Evolutionary conservation across 2,329 filamentous ascomycete genomes (phyloP).

Genomic region (Cercospora sp.): DNA sequence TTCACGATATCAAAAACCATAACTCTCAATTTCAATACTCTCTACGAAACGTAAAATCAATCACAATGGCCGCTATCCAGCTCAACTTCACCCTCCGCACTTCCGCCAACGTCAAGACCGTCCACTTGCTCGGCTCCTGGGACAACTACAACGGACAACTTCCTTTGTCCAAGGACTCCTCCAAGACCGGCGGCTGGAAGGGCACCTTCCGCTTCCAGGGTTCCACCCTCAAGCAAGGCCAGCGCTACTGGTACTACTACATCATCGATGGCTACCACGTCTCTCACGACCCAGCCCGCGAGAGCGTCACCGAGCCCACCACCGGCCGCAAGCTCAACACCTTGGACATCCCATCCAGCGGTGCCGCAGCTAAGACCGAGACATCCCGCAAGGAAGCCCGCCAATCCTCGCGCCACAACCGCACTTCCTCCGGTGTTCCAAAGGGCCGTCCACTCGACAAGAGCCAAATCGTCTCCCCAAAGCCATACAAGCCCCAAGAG

Average conservation of each 20-base stretch:
- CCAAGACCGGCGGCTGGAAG: constrained; percentile 86
- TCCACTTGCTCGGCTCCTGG: constrained; percentile 96
- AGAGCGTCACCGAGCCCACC: constrained; percentile 89
- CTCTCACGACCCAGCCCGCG: constrained; percentile 89
- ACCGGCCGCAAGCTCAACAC: constrained; percentile 97
- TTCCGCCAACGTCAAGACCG: constrained; percentile 93
- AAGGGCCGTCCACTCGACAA: constrained; percentile 86
- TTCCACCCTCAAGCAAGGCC: constrained; percentile 78
- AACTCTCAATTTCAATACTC: constrained; percentile 16
- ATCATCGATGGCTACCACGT: constrained; percentile 99
- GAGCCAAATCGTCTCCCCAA: constrained; percentile 86
- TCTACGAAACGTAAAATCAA: constrained; percentile 17
- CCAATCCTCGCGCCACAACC: constrained; percentile 52
- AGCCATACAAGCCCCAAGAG: constrained; percentile 83
- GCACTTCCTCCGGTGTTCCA: constrained; percentile 62
- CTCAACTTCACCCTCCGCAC: constrained; percentile 95
- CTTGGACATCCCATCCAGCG: constrained; percentile 75
- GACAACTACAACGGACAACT: constrained; percentile 95
- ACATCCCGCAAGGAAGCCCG: constrained; percentile 45
- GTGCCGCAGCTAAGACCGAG: constrained; percentile 47
- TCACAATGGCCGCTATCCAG: constrained; percentile 79
- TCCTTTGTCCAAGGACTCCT: constrained; percentile 83
- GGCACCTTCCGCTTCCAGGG: constrained; percentile 96
- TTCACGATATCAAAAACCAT: constrained; percentile 26
- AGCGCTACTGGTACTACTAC: constrained; percentile 99